phyloP scores from a whole-genome alignment of 2,329 filamentous ascomycete species.

The Colletotrichum horii region DNA sequence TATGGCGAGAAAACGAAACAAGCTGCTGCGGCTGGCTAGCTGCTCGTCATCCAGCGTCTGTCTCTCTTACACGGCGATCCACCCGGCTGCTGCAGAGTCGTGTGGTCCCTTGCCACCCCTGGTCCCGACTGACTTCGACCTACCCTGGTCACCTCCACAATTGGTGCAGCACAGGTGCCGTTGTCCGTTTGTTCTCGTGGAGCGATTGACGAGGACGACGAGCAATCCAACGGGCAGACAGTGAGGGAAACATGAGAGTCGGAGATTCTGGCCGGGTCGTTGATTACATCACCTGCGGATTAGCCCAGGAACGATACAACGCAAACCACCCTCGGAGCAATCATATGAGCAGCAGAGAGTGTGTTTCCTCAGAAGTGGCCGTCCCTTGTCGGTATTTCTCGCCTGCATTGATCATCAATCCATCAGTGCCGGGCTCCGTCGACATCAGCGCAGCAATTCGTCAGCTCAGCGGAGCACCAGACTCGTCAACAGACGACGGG shows the following conservation, averaged over 20 bases:
- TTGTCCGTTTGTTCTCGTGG: background rate
- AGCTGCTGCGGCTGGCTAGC: background rate
- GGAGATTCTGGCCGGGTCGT: background rate
- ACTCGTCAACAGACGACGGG: background rate
- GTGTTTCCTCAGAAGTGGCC: background rate
- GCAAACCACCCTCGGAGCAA: background rate
- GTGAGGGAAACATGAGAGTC: background rate
- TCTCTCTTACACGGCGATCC: conserved; percentile 12
- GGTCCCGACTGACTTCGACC: background rate
- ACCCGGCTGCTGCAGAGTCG: conserved; percentile 14
- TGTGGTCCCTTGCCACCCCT: conserved; percentile 1
- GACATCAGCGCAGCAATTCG: background rate
- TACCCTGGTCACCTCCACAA: background rate
- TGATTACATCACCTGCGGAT: background rate
- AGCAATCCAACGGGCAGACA: background rate
- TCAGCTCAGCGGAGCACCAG: background rate
- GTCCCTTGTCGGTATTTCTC: background rate
- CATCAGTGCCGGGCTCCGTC: background rate
- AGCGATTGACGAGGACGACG: background rate
- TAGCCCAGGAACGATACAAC: background rate
- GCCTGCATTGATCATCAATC: background rate
- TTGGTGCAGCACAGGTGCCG: background rate
- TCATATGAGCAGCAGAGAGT: background rate
- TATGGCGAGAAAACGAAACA: background rate
- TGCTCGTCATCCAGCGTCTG: conserved; percentile 3